These are phyloP conservation scores for Linum tenue DNA, from an alignment of 345 rosid genomes.

Conservation along the genomic window DNA sequence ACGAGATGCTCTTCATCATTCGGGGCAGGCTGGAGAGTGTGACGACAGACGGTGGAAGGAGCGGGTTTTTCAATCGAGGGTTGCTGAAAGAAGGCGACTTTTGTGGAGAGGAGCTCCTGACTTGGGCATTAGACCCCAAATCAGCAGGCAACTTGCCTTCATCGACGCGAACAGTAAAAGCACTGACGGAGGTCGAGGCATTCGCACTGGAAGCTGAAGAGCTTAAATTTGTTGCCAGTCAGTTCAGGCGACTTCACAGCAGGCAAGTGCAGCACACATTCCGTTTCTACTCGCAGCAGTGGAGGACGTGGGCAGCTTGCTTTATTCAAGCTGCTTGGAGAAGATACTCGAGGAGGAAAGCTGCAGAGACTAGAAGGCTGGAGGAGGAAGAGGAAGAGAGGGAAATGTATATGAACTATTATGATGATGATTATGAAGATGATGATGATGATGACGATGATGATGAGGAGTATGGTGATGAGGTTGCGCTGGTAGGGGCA, in stretches of 20 bases:
- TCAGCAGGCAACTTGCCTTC: slow-evolving; percentile 47
- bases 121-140: slow-evolving; percentile 77
- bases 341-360: slow-evolving; percentile 47
- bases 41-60: slow-evolving; percentile 86
- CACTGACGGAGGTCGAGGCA: slow-evolving; percentile 74
- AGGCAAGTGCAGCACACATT: slow-evolving; percentile 77
- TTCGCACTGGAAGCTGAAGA: slow-evolving; percentile 84
- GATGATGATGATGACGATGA: slow-evolving; percentile 17
- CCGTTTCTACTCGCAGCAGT: slow-evolving; percentile 85
- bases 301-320: slow-evolving; percentile 90
- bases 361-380: slow-evolving; percentile 38
- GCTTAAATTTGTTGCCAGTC: slow-evolving; percentile 75
- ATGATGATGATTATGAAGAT: slow-evolving; percentile 20
- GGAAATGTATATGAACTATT: neutral
- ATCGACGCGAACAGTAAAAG: slow-evolving; percentile 56
- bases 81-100: slow-evolving; percentile 65
- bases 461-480: slow-evolving; percentile 23
- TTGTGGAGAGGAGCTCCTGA: slow-evolving; percentile 72
- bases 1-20: slow-evolving; percentile 80
- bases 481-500: slow-evolving; percentile 18
- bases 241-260: slow-evolving; percentile 81
- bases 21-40: slow-evolving; percentile 77
- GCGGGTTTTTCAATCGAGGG: slow-evolving; percentile 74
- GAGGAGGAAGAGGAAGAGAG: slow-evolving; percentile 46
- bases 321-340: slow-evolving; percentile 81